These are phyloP conservation scores for Anastatica hierochuntica DNA, from an alignment of 345 rosid species.

Conservation along the genomic window DNA sequence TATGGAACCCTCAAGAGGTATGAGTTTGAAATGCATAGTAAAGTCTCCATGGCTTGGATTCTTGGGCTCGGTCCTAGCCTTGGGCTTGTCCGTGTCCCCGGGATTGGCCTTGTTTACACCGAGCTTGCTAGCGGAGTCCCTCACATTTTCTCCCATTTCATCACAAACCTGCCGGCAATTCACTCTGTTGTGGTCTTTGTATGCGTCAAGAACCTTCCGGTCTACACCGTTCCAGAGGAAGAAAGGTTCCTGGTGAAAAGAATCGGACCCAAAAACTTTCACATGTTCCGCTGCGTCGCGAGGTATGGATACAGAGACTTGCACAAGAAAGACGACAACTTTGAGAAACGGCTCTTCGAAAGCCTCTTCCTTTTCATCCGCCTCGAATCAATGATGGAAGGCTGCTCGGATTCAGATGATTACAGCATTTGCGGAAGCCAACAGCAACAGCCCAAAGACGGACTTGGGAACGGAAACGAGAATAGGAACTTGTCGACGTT, in stretches of 20 bases:
- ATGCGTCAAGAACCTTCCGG: constrained; percentile 70
- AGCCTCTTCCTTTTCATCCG: constrained; percentile 46
- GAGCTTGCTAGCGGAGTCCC: constrained; percentile 78
- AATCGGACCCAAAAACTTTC: constrained; percentile 67
- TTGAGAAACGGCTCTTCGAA: constrained; percentile 58
- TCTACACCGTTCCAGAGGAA: too few species aligned
- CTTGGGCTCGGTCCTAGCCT: constrained; percentile 74
- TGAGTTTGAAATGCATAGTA: constrained; percentile 69
- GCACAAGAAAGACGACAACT: constrained; percentile 69
- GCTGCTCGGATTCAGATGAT: constrained; percentile 70
- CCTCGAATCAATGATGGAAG: constrained; percentile 73
- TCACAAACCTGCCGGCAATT: constrained; percentile 67
- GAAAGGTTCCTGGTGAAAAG: constrained; percentile 70
- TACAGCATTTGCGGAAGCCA: constrained; percentile 44
- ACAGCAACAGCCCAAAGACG: constrained; percentile 8
- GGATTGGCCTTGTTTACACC: constrained; percentile 72
- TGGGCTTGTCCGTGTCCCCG: constrained; percentile 78
- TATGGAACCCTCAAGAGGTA: constrained; percentile 63
- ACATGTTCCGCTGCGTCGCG: constrained; percentile 72
- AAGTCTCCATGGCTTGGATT: constrained; percentile 78
- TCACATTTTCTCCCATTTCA: constrained; percentile 75
- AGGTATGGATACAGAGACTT: constrained; percentile 75
- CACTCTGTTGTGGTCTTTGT: constrained; percentile 59
- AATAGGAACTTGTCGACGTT: constrained; percentile 6
- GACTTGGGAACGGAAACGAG: neutral